Conservation (phyloP, 192 early-diverging fungal genomes). For the Podila clonocystis region DNA sequence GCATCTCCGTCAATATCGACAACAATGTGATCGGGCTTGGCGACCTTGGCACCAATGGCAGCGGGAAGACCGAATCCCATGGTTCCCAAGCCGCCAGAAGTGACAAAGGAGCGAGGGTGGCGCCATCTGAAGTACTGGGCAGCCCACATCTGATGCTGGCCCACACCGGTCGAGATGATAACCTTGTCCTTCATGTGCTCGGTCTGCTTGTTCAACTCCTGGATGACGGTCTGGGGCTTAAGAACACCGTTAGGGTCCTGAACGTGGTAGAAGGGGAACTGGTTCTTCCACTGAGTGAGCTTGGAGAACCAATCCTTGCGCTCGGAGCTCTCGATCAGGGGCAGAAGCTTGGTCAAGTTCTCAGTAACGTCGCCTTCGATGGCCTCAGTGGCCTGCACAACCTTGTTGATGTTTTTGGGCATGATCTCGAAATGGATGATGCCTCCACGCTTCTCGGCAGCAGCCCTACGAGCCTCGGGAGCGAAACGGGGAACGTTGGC, state of each 20-base stretch:
- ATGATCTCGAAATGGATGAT: conserved; percentile 99
- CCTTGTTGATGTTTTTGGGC: conserved; percentile 99
- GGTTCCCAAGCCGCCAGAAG: conserved; percentile 97
- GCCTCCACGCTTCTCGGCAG: conserved; percentile 87
- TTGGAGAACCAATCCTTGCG: conserved; percentile 89
- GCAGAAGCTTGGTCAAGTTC: conserved; percentile 86
- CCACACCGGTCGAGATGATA: conserved; percentile 96
- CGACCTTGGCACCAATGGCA: conserved; percentile 98
- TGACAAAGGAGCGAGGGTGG: conserved; percentile 87
- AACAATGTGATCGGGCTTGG: conserved; percentile 91
- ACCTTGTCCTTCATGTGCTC: conserved; percentile 88
- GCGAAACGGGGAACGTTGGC: conserved; percentile 84
- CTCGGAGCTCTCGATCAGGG: conserved; percentile 72
- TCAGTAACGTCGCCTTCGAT: conserved; percentile 95
- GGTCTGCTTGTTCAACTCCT: conserved; percentile 90
- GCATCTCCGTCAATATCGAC: conserved; percentile 99
- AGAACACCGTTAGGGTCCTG: conserved; percentile 73
- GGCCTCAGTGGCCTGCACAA: conserved; percentile 88
- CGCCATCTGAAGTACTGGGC: conserved; percentile 96
- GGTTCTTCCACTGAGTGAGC: conserved; percentile 88
- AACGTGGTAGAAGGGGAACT: conserved; percentile 89
- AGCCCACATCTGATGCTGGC: conserved; percentile 99
- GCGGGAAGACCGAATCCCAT: conserved; percentile 98
- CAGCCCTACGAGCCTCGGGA: conserved; percentile 90
- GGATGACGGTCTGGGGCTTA: conserved; percentile 95